A percentile compares a stretch with the other conserved stretches of the same genome.
These are phyloP conservation scores for Eucalyptus polybractea DNA, from an alignment of 345 rosid genomes.

Conservation along the genomic window DNA sequence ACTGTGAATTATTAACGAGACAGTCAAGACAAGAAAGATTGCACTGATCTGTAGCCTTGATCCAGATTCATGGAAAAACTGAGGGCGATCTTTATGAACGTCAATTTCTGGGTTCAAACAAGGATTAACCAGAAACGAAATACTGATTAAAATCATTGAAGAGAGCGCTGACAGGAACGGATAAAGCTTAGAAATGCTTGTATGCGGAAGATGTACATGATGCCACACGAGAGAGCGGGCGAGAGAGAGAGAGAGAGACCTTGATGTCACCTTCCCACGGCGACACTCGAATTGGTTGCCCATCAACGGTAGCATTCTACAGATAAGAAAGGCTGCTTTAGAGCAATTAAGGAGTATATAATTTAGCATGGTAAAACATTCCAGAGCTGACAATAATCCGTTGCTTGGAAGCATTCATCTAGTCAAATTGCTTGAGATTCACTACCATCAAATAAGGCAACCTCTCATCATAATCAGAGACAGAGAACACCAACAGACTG, in stretches of 20 bases:
- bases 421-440: background rate
- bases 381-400: background rate
- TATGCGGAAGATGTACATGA: background rate
- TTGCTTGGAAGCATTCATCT: background rate
- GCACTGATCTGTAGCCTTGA: background rate
- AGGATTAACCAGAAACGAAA: background rate
- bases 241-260: background rate
- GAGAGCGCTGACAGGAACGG: background rate
- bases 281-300: background rate
- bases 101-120: background rate
- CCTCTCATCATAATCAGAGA: background rate
- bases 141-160: background rate
- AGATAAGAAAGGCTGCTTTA: background rate
- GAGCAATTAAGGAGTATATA: background rate
- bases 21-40: background rate
- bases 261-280: background rate
- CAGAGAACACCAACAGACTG: background rate
- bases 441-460: background rate
- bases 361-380: background rate
- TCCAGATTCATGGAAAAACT: background rate
- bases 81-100: background rate
- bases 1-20: background rate
- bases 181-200: background rate
- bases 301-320: slow-evolving; percentile 12
- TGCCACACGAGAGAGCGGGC: background rate